A percentile compares a stretch with the other conserved stretches of the same genome.
These are phyloP conservation scores for Mycena capillaripes DNA, from an alignment of 768 basidiomycete genomes.

Conservation along the genomic window DNA sequence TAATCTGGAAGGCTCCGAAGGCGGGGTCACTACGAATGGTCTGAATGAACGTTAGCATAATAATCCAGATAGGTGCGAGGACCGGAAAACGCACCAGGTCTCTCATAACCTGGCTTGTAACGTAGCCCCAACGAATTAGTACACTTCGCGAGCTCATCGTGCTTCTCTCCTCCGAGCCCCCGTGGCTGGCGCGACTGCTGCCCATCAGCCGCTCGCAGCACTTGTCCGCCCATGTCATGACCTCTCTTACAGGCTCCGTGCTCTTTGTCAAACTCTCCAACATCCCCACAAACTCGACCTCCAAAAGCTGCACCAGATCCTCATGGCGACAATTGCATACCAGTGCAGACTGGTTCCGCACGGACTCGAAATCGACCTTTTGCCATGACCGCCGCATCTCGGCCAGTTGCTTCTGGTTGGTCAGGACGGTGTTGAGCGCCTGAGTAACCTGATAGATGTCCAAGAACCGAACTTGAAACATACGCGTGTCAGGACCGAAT, in stretches of 20 bases:
- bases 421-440: conserved; percentile 89
- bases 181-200: conserved; percentile 66
- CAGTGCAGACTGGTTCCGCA: conserved; percentile 92
- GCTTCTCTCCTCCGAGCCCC: conserved; percentile 76
- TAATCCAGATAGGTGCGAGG: conserved; percentile 12
- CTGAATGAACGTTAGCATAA: conserved; percentile 51
- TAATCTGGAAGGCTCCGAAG: conserved; percentile 92
- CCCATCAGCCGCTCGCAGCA: conserved; percentile 90
- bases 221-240: conserved; percentile 94
- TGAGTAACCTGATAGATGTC: conserved; percentile 95
- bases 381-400: conserved; percentile 93
- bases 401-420: conserved; percentile 85
- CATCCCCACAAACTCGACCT: conserved; percentile 86
- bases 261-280: conserved; percentile 81
- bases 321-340: conserved; percentile 95
- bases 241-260: conserved; percentile 84
- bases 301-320: conserved; percentile 86
- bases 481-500: conserved; percentile 14
- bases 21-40: conserved; percentile 94
- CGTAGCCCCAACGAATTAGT: conserved; percentile 93
- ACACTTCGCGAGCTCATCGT: conserved; percentile 91
- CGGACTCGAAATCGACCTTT: conserved; percentile 91
- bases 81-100: conserved; percentile 74
- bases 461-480: conserved; percentile 81
- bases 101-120: conserved; percentile 93